Evolutionary conservation across 2,329 filamentous ascomycete genomes (phyloP), one percentile per base, ranked within the genome.

Genomic region (Fusarium clavum): DNA sequence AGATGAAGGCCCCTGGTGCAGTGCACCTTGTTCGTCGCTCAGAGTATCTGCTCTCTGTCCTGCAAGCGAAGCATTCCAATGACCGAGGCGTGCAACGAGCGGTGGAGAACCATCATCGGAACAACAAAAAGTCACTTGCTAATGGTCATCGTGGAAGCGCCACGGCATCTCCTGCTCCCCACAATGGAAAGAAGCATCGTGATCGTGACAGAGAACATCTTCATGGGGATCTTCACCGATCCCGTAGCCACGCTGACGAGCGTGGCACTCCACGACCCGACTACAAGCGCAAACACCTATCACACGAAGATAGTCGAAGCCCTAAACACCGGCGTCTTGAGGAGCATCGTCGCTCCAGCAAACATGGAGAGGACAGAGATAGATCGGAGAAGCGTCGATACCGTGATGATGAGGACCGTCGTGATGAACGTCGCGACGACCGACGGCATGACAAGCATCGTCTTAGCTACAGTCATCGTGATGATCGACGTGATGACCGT

Each of bases 11-110:
- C 5, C 96, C 96, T 6, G 96, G 96, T n/a, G 95, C 96, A 24
- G 96, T 99, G 29, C 96, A 99, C 78, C 89, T 99, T 46, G 95
- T 98, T 57, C 93, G 96, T 49, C 92, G 96, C 63, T 93, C 95
- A 12, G 96, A 98, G 77, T 99, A 99, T 77, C 87, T 99, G 16
- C 86, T 99, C 43, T 97, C 94, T n/a, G 94, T 99, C 3, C 84
- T 99, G 65, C 94, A 95, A 77, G 93, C 89, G 14, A 90, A 97
- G 76, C 94, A 97, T 80, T 91, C 90, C 4, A 90, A 89, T 66
- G 93, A 97, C 76, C 86, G 88, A 30, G 88, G 88, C 22, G 92
- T 92, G 6, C 94, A 93, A 78, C 91, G 90, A 76, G 89, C 92
- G 2, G 90, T 97, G 29, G 94, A 97, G 75, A 97, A 97, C 71